phyloP scores from a whole-genome alignment of 805 yeast genomes.

The Metschnikowia peoriensis region DNA sequence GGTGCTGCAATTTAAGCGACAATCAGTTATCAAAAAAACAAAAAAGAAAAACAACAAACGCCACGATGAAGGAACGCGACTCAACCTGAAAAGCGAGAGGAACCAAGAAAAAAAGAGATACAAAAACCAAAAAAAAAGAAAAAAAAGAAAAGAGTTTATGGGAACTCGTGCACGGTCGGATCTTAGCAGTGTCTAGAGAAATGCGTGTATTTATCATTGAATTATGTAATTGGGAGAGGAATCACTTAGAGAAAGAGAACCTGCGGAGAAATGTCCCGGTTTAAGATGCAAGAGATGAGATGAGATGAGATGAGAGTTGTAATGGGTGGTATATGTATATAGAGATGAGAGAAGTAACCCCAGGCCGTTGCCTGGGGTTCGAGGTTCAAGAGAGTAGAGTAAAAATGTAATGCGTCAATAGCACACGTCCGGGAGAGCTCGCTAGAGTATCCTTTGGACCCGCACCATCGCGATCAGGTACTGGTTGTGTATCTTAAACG shows the following conservation, averaged over 20 bases:
- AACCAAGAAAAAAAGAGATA: not conserved
- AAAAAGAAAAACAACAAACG: not conserved
- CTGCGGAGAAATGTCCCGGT: constrained; percentile 6
- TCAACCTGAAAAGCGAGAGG: not conserved
- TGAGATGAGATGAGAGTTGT: constrained; percentile 6
- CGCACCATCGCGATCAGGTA: not conserved
- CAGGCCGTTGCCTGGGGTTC: not conserved
- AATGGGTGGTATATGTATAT: not conserved
- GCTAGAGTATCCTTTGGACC: constrained; percentile 2
- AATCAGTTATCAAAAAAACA: not conserved
- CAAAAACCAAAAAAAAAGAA: not conserved
- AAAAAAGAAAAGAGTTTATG: not conserved
- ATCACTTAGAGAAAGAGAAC: constrained; percentile 9
- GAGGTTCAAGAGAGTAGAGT: not conserved
- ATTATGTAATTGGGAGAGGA: constrained; percentile 8
- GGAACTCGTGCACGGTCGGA: not conserved
- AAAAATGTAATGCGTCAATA: not conserved
- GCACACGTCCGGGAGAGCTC: not conserved
- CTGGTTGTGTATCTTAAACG: not conserved
- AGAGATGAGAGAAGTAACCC: constrained; percentile 3
- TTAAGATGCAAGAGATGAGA: constrained; percentile 7
- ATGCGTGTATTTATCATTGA: constrained; percentile 12
- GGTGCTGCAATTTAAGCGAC: not conserved
- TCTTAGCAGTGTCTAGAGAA: not conserved
- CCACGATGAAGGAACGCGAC: constrained; percentile 4